Evolutionary conservation across 176 grass and related monocot genomes (phyloP).

Genomic region (Sorghum bicolor): DNA sequence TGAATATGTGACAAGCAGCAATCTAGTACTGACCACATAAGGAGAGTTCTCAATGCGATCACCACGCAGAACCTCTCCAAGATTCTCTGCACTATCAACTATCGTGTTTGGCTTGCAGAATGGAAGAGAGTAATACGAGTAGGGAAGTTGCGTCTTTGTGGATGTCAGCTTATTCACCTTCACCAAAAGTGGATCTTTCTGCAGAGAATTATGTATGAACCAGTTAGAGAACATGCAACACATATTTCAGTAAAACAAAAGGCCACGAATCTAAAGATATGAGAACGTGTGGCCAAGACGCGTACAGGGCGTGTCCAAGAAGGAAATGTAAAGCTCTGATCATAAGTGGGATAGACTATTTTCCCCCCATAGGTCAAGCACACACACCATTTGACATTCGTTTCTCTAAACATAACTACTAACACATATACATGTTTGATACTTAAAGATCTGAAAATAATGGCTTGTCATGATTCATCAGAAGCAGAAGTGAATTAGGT

Average conservation of each 20-base stretch:
- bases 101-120: conserved; percentile 50
- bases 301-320: no score
- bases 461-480: not conserved
- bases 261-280: not conserved
- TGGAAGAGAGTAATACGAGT: conserved; percentile 63
- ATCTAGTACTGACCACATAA: conserved; percentile 18
- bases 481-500: not conserved
- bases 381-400: not conserved
- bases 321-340: not conserved
- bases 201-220: not conserved
- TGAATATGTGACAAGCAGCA: no score
- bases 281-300: no score
- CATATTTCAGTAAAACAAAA: not conserved
- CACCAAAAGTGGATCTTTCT: conserved; percentile 41
- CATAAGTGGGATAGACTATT: not conserved
- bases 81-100: conserved; percentile 11
- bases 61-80: no score
- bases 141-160: conserved; percentile 53
- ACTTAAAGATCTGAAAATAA: not conserved
- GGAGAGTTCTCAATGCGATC: no score
- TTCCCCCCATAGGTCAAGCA: not conserved
- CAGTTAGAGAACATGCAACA: not conserved
- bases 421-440: not conserved
- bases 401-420: not conserved
- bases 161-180: conserved; percentile 68